phyloP scores from a whole-genome alignment of 306 rosid species.

The Quercus engelmannii region DNA sequence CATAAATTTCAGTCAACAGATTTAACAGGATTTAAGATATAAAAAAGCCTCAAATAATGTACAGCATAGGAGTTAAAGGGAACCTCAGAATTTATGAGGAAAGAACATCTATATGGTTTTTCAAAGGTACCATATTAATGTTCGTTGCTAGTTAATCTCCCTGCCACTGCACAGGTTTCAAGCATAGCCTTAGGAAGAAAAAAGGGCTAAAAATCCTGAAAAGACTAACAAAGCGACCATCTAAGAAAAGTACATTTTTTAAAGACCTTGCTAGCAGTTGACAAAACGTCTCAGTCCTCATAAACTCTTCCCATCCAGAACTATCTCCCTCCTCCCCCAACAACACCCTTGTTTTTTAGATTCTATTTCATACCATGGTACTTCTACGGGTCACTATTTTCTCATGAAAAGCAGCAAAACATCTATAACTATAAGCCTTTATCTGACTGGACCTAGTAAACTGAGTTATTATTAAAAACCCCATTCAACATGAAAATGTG shows the following conservation, averaged over 20 bases:
- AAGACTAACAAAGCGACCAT: no score
- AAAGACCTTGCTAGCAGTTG: no score
- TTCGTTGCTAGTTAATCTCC: not conserved
- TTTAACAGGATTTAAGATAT: not conserved
- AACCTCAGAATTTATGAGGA: not conserved
- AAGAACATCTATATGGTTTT: not conserved
- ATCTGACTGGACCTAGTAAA: not conserved
- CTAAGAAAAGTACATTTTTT: no score
- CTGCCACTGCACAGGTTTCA: not conserved
- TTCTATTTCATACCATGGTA: no score
- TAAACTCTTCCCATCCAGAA: no score
- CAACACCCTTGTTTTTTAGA: no score
- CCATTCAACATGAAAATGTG: not conserved
- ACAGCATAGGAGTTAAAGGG: not conserved
- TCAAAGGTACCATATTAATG: not conserved
- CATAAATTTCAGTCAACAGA: not conserved
- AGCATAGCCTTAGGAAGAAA: not conserved
- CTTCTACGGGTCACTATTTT: not conserved
- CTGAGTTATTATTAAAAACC: no score
- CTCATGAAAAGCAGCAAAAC: not conserved
- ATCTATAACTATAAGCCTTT: not conserved
- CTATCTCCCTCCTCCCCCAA: no score
- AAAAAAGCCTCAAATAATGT: not conserved
- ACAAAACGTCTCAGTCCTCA: no score
- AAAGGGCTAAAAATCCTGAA: not conserved